These are phyloP conservation scores for Trametes versicolor DNA, from an alignment of 1,284 basidiomycete genomes.

Conservation along the genomic window DNA sequence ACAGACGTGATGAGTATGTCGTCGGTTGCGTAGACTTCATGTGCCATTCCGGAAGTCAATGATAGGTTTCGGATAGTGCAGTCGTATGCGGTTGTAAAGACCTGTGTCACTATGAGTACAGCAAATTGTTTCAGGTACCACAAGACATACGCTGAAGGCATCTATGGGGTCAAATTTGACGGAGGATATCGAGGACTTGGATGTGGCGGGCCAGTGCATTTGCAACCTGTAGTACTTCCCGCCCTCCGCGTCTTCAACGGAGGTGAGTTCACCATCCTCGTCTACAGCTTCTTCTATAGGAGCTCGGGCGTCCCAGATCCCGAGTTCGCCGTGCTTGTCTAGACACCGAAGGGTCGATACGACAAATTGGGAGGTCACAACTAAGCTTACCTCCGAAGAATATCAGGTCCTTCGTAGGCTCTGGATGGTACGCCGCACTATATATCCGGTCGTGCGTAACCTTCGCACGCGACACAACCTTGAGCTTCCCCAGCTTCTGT, in stretches of 20 bases:
- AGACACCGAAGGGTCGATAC: not conserved
- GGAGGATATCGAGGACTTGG: slow-evolving; percentile 79
- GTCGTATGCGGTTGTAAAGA: slow-evolving; percentile 84
- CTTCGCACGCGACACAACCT: slow-evolving; percentile 76
- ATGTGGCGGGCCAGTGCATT: slow-evolving; percentile 81
- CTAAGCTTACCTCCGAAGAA: slow-evolving; percentile 76
- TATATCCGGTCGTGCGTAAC: slow-evolving; percentile 80
- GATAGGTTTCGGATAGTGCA: slow-evolving; percentile 77
- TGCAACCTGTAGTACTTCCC: slow-evolving; percentile 85
- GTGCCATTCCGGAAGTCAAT: slow-evolving; percentile 72
- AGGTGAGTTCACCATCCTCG: slow-evolving; percentile 63
- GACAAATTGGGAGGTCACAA: not conserved
- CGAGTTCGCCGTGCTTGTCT: slow-evolving; percentile 84
- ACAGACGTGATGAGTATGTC: slow-evolving; percentile 71
- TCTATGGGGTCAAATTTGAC: slow-evolving; percentile 79
- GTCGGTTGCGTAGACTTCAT: slow-evolving; percentile 70
- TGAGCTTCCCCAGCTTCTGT: slow-evolving; percentile 61
- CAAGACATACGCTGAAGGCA: slow-evolving; percentile 66
- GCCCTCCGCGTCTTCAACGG: slow-evolving; percentile 57
- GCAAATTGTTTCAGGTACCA: not conserved
- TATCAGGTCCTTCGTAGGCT: slow-evolving; percentile 79
- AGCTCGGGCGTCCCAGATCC: slow-evolving; percentile 85
- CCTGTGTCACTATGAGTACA: slow-evolving; percentile 48
- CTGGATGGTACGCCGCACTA: slow-evolving; percentile 80
- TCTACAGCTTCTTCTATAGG: slow-evolving; percentile 66